Evolutionary conservation across 345 rosid species (phyloP).

Genomic region (Rhodamnia rubescens): DNA sequence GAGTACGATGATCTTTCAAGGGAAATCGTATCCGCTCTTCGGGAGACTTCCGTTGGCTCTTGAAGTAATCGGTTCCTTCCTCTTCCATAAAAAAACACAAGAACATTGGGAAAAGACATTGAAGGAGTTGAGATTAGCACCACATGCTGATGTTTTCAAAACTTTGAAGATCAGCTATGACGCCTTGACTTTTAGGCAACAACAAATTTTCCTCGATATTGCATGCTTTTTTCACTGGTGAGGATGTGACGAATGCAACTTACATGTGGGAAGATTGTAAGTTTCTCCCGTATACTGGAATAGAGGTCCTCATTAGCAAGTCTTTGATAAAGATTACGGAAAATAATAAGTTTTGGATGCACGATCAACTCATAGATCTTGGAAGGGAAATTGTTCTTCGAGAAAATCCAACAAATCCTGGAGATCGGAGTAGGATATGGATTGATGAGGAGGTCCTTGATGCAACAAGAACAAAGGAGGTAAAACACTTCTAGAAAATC

Average conservation of each 20-base stretch:
- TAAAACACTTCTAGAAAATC: background rate
- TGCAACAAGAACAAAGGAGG: background rate
- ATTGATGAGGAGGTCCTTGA: background rate
- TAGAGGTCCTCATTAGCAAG: background rate
- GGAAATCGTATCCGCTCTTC: rapidly evolving
- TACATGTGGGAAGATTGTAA: slow-evolving; percentile 1
- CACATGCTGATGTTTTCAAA: background rate
- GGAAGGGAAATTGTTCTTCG: background rate
- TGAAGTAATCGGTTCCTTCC: background rate
- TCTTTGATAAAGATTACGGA: background rate
- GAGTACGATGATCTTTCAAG: background rate
- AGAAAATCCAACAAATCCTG: background rate
- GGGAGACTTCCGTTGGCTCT: background rate
- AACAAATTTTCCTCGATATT: background rate
- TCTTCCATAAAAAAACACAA: background rate
- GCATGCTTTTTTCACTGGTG: background rate
- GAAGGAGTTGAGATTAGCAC: background rate
- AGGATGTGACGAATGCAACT: background rate
- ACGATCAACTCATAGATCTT: background rate
- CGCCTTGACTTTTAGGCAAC: background rate
- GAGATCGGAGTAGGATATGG: background rate
- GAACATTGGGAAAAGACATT: background rate
- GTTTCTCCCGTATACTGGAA: background rate
- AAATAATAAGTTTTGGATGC: background rate
- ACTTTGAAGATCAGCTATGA: background rate